Base-by-base conservation (phyloP, 1,139 yeast genomes). In the Saccharomyces hybrid region DNA sequence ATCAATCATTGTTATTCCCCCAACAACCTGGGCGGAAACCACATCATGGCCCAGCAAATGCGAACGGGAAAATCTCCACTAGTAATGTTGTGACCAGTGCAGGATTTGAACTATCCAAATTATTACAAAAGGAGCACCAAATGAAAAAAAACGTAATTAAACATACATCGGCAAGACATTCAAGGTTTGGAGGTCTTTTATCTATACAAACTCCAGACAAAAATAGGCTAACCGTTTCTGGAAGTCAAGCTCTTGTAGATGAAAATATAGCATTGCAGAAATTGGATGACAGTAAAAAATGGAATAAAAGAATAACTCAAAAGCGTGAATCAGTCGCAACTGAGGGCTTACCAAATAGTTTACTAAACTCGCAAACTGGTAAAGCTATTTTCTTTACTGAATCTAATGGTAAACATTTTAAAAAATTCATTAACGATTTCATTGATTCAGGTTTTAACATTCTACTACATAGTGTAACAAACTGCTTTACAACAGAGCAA, bases 171-270 rank as follows among this genome's bases (percentile, higher is more conserved):
- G 80, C 91, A 0, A 78, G 99, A 53, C 99, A 93, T 66, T 93
- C 95, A 3, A 78, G 96, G 47, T 93, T 93, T 73, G 99, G 99
- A 1, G 84, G 98, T 0, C 74, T 91, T 60, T 70, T 90, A 9
- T 84, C 96, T 1, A 76, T 90, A 31, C 81, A 84, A 57, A 78
- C 82, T 28, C 75, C 78, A 13, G 80, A 79, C 54, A 77, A 78
- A 56, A 80, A 78, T 7, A 76, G 86, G 48, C 73, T 88, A 28
- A 81, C 88, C 14, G 81, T 89, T 0, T 82, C 96, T 0, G 96
- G 97, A 3, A 91, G 88, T 59, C 82, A 81, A 58, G 88, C 85
- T 1, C 67, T 86, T 8, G 64, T 75, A n/a, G 75, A 77, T 50
- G 75, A 79, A 3, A 74, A 74, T 29, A 66, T 73, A 25, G 74